A percentile compares a stretch with the other conserved stretches of the same genome.
phyloP scores from a whole-genome alignment of 139 green algal species.

The Chlamydomonas schloesseri region DNA sequence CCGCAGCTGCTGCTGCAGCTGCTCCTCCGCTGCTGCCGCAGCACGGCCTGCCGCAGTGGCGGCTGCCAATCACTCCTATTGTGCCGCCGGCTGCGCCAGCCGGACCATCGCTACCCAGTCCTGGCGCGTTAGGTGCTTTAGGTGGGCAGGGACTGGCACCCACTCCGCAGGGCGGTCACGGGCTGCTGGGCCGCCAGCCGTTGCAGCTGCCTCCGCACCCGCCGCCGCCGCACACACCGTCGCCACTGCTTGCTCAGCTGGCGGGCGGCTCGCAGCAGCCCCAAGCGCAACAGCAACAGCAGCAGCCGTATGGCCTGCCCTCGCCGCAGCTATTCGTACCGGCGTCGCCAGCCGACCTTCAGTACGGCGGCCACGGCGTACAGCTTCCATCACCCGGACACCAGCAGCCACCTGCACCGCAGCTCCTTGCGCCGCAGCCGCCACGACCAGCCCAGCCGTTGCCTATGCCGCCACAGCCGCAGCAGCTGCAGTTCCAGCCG shows the following conservation, averaged over 20 bases:
- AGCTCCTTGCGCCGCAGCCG: background rate
- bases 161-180: background rate
- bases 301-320: background rate
- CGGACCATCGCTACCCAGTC: background rate
- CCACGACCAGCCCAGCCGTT: background rate
- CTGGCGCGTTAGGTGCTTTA: no score
- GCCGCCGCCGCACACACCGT: no score
- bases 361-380: no score
- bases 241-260: no score
- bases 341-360: no score
- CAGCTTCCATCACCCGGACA: no score
- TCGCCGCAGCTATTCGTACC: background rate
- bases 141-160: no score
- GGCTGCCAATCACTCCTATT: background rate
- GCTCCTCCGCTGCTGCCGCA: background rate
- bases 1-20: background rate
- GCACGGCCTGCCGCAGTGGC: constrained; percentile 12
- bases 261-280: no score
- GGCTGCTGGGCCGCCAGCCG: background rate
- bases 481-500: background rate
- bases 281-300: constrained; percentile 2
- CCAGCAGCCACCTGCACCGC: constrained; percentile 2
- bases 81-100: background rate
- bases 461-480: background rate
- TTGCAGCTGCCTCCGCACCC: background rate